phyloP scores from a whole-genome alignment of 352 stramenopile species.

The Phytophthora lateralis region DNA sequence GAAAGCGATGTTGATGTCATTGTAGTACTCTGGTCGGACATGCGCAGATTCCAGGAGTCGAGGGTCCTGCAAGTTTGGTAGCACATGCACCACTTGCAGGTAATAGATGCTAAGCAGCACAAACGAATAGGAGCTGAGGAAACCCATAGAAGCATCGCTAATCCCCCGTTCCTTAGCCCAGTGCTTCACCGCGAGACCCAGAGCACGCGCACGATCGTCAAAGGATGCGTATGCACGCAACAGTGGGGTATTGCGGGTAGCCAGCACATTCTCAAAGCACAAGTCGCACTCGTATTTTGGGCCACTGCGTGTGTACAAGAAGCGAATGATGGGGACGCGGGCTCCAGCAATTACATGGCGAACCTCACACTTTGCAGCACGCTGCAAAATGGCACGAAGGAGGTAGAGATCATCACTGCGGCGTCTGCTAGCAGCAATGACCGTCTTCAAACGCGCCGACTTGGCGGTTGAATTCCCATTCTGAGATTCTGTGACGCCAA shows the following conservation, averaged over 20 bases:
- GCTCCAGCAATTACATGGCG: conserved; percentile 69
- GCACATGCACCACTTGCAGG: conserved; percentile 89
- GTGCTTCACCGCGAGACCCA: conserved; percentile 97
- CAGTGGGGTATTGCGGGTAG: conserved; percentile 80
- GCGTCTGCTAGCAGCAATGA: conserved; percentile 43
- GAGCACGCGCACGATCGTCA: conserved; percentile 77
- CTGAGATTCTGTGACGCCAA: conserved; percentile 6
- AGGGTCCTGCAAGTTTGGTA: conserved; percentile 95
- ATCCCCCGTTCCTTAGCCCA: conserved; percentile 98
- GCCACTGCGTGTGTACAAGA: conserved; percentile 54
- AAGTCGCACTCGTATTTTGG: conserved; percentile 73
- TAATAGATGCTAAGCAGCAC: conserved; percentile 98
- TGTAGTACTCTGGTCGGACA: conserved; percentile 41
- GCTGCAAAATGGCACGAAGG: conserved; percentile 49
- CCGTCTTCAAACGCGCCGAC: conserved; percentile 36
- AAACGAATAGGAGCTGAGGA: conserved; percentile 98
- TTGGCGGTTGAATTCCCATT: conserved; percentile 21
- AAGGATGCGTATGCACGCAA: conserved; percentile 77
- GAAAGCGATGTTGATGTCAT: conserved; percentile 79
- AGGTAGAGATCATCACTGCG: conserved; percentile 59
- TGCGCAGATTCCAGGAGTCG: conserved; percentile 47
- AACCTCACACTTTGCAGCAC: conserved; percentile 58
- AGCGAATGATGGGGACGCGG: conserved; percentile 84
- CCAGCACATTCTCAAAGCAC: conserved; percentile 86
- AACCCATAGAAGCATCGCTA: conserved; percentile 96